Evolutionary conservation across 106 monocot species (phyloP).

Genomic region (Dactylorhiza incarnata): DNA sequence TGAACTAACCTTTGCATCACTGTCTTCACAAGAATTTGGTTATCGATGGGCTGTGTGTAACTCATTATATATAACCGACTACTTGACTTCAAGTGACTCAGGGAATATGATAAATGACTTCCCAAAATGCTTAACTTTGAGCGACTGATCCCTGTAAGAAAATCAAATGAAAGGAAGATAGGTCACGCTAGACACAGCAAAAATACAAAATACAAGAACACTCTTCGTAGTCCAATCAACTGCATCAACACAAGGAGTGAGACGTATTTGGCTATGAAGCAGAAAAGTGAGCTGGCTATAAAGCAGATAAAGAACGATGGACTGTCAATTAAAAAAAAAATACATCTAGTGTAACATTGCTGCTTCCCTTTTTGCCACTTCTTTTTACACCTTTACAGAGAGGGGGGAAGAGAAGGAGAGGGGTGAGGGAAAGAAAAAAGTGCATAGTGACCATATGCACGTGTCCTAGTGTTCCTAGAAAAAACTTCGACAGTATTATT

Average conservation of each 20-base stretch:
- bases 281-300: neutral
- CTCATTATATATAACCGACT: conserved; percentile 46
- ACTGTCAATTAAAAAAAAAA: too few species aligned
- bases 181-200: neutral
- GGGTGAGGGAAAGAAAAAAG: too few species aligned
- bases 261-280: neutral
- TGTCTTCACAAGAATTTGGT: conserved; percentile 29
- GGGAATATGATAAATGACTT: conserved; percentile 37
- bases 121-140: conserved; percentile 32
- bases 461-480: too few species aligned
- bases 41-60: conserved; percentile 14
- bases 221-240: neutral
- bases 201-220: neutral
- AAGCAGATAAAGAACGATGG: neutral
- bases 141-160: conserved; percentile 35
- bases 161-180: conserved; percentile 2
- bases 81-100: conserved; percentile 35
- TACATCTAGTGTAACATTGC: too few species aligned
- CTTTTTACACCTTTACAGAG: too few species aligned
- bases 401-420: too few species aligned
- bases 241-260: neutral
- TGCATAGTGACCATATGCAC: too few species aligned
- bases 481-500: too few species aligned
- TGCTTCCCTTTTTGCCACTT: too few species aligned
- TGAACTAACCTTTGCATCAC: conserved; percentile 37